phyloP scores from a whole-genome alignment of 306 rosid species.

The cucumber (Cucumis sativus) region DNA sequence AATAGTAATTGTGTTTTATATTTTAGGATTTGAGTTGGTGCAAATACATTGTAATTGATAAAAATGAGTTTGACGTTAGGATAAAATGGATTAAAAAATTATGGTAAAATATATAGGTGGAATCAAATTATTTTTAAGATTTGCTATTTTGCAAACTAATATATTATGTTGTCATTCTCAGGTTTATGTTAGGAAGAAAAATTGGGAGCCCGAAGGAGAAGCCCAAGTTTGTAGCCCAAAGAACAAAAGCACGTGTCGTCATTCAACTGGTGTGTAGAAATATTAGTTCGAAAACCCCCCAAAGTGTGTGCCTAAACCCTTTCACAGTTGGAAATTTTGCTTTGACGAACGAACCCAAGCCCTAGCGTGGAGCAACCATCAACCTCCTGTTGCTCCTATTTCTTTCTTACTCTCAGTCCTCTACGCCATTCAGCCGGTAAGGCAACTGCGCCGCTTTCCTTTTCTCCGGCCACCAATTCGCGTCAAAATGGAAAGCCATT shows the following conservation, averaged over 20 bases:
- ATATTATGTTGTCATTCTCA: too few species aligned
- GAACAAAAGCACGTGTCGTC: not conserved
- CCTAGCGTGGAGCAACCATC: not conserved
- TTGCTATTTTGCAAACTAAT: too few species aligned
- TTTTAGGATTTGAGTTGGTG: too few species aligned
- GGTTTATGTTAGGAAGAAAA: too few species aligned
- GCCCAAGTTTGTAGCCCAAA: not conserved
- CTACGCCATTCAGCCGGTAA: not conserved
- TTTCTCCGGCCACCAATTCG: not conserved
- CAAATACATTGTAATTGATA: too few species aligned
- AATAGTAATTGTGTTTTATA: too few species aligned
- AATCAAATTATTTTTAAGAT: too few species aligned
- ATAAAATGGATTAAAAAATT: too few species aligned
- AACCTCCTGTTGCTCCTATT: not conserved
- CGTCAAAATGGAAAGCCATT: not conserved
- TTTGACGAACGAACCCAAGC: conserved; percentile 1
- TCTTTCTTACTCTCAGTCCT: not conserved
- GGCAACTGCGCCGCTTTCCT: not conserved
- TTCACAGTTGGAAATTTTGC: not conserved
- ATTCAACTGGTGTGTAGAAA: not conserved
- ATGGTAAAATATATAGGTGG: too few species aligned
- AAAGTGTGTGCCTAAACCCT: conserved; percentile 1
- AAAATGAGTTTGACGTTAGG: too few species aligned
- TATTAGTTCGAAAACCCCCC: not conserved
- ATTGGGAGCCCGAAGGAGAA: too few species aligned